These are phyloP conservation scores for Cajanus cajan DNA, from an alignment of 306 rosid genomes.

Conservation along the genomic window DNA sequence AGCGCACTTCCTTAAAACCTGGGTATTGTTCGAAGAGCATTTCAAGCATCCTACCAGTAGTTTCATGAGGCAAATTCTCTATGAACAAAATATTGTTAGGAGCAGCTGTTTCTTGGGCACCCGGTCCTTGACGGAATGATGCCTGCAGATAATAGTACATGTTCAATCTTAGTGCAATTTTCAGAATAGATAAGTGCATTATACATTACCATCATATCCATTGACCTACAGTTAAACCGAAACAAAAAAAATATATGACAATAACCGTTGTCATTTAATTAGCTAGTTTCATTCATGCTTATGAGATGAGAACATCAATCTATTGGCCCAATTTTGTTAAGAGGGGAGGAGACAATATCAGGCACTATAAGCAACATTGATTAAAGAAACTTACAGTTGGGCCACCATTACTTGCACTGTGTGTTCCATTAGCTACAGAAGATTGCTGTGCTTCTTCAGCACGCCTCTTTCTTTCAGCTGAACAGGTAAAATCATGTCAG, in stretches of 20 bases:
- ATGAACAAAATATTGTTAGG: conserved; percentile 89
- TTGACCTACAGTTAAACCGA: not conserved
- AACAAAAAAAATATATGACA: not conserved
- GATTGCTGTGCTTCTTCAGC: conserved; percentile 66
- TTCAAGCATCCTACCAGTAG: conserved; percentile 88
- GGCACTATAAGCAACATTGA: not conserved
- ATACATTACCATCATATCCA: not conserved
- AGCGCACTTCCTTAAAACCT: conserved; percentile 94
- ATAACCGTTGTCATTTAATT: not conserved
- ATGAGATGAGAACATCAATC: not conserved
- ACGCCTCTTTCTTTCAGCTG: conserved; percentile 85
- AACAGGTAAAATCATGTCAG: conserved; percentile 23
- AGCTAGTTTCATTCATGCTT: not conserved
- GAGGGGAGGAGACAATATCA: not conserved
- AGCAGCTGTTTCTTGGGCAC: conserved; percentile 68
- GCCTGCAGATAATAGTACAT: conserved; percentile 44
- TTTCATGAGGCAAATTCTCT: conserved; percentile 91
- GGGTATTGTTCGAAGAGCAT: conserved; percentile 93
- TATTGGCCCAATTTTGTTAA: not conserved
- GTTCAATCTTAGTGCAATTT: not conserved
- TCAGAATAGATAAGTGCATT: not conserved
- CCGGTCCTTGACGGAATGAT: conserved; percentile 68
- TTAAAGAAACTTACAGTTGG: conserved; percentile 60
- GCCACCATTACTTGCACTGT: conserved; percentile 66
- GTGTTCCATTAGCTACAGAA: conserved; percentile 59